Base-by-base conservation (phyloP, 768 basidiomycete genomes). In the Hypsizygus marmoreus region DNA sequence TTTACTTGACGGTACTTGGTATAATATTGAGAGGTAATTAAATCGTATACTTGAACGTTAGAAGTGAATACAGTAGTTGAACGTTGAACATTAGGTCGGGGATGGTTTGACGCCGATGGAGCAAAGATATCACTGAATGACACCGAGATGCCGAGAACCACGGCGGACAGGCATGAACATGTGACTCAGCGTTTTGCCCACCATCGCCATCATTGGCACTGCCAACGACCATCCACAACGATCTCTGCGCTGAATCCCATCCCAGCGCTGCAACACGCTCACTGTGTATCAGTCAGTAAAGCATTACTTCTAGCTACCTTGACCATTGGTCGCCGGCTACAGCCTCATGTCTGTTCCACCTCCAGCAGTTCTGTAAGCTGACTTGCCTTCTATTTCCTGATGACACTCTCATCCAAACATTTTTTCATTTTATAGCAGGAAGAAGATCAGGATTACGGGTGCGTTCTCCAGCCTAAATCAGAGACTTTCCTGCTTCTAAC, bases 361-460 rank as follows among this genome's bases (percentile, higher is more conserved):
- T 55, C 70, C 72, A 42, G 66, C 67, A 51, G 68, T 71, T 55
- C 61, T 74, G 78, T 78, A 58, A 56, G 77, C 67, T 13, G 22
- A n/a, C 29, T 22, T 42, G 30, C 49, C 29, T 40, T 22, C 46
- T 40, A 22, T 14, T 25, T 35, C 11, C 34, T 44, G 12, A 28
- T 47, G 30, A 40, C 31, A 22, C 30, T 40, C 29, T 14, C 43
- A 30, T 43, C 28, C 37, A 28, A 37, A 13, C 10, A 14, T 14
- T 20, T 35, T 20, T n/a, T 13, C n/a, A 4, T 30, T 34, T 31
- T 23, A 28, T 48, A 77, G 80, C 58, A 77, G 74, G 52, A 86
- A 86, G 77, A 86, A 84, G 73, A 87, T 91, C 51, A 80, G 88
- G 65, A 72, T 90, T 48, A 90, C 88, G 52, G 87, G 88, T 87